Evolutionary conservation across 495 filamentous ascomycete species (phyloP), one percentile per base, ranked within the genome.

Genomic region (Filosporella fistucella): DNA sequence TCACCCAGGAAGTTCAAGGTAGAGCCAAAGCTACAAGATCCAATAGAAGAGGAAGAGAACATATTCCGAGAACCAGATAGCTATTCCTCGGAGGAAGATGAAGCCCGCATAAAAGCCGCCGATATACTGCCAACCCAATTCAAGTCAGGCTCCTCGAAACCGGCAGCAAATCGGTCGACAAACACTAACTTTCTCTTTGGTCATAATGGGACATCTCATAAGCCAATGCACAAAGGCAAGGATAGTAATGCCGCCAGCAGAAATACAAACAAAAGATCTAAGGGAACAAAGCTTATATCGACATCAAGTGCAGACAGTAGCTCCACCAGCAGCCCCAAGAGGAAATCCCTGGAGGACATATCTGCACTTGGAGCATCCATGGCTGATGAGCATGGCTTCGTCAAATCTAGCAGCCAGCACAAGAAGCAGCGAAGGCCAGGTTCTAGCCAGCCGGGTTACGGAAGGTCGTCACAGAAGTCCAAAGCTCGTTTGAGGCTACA

Each of bases 41-140:
- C 33, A 5, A 22, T 25, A 21, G n/a, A 41, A 4, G 13, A 30
- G 6, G 42, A 51, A 13, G 42, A 38, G 30, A 32, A 51, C 24
- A 18, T 51, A 21, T 25, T 17, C 14, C 50, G 50, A 25, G 6
- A 8, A n/a, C 50, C 50, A 21, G 50, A 47, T n/a, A 40, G 21
- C 22, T 51, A 42, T 18, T 47, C 43, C 8, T 45, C 49, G 1
- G 35, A 41, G 16, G 45, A 54, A 38, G 23, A 17, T 12, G 3
- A 25, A 26, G 22, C 5, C 9, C 17, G 23, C 34, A 35, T 14
- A 17, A n/a, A 51, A 22, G 12, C 32, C 11, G 50, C 36, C 26
- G 23, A 52, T 44, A 43, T 52, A 14, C 10, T 6, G 16, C 5
- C 14, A 6, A 38, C 35, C 5, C 5, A 21, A 16, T 38, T 38